Base-by-base conservation (phyloP, 1,284 basidiomycete genomes). In the Cryptococcus hybrid region DNA sequence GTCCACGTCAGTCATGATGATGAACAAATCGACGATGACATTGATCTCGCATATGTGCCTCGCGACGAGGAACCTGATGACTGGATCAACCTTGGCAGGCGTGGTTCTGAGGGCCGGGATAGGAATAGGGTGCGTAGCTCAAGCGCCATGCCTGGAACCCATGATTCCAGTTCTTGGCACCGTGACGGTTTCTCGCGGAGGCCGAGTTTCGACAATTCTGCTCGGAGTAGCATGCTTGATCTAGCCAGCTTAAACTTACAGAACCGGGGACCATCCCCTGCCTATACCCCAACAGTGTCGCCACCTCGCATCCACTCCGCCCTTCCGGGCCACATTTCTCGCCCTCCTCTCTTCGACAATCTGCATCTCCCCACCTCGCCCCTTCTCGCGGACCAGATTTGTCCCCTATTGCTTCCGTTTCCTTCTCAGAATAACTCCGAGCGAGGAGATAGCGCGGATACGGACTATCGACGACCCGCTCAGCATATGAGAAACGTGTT, bases 21-120 rank as follows among this genome's bases (percentile, higher is more conserved):
- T n/a, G 73, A 73, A 12, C 67, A 71, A 1, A 61, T 71, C 24
- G 76, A 81, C 40, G 79, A 81, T 48, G 78, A 81, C 51, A 68
- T 67, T 55, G 78, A 79, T 34, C 68, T 78, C 5, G 18, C 46
- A n/a, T 58, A 40, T 8, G 55, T 56, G 1, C 62, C 57, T 5
- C 48, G 54, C 9, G 56, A 59, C 5, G 47, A 55, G 13, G 60
- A 57, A n/a, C 59, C 52, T 43, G 58, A 55, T 11, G 58, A 58
- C 39, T 63, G 59, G 56, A 7, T 58, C 35, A 44, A 55, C n/a
- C 36, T 60, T 7, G 11, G 49, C 18, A 38, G 63, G 37, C 54
- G n/a, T n/a, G 54, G 15, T 36, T 36, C 5, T 40, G 34, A 42
- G 35, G 35, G 5, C 50, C 46, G 36, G 48, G 47, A 9, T n/a